Evolutionary conservation across 169 alveolate species (phyloP).

Genomic region (Cyclospora cayetanensis): DNA sequence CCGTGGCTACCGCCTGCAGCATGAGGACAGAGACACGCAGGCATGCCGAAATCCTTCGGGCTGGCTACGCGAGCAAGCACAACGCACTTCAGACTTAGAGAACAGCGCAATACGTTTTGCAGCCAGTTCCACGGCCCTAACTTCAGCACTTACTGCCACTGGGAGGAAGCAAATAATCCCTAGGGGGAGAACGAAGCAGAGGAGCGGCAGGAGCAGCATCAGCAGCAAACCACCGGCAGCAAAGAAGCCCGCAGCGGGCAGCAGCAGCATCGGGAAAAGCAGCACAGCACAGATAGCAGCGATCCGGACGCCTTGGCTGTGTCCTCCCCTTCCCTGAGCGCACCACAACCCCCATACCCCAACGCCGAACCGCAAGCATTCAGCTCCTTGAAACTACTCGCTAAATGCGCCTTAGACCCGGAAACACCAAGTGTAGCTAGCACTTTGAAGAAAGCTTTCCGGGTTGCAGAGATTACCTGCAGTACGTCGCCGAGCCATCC

Average conservation of each 20-base stretch:
- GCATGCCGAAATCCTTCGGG: too few relatives aligned
- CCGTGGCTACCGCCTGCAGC: too few relatives aligned
- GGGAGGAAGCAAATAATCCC: neutral
- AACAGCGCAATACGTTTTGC: too few relatives aligned
- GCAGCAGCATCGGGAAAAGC: slow-evolving; percentile 23
- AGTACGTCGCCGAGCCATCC: neutral
- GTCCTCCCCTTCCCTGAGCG: neutral
- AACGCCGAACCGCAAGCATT: neutral
- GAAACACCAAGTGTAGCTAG: neutral
- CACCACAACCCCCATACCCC: neutral
- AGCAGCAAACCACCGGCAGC: slow-evolving; percentile 20
- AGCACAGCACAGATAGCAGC: neutral
- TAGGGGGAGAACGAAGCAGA: neutral
- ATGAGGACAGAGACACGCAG: too few relatives aligned
- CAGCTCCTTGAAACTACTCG: neutral
- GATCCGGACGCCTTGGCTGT: neutral
- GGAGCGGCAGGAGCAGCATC: slow-evolving; percentile 7
- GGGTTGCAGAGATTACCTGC: neutral
- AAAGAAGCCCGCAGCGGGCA: slow-evolving; percentile 9
- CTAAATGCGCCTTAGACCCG: neutral
- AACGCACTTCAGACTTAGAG: too few relatives aligned
- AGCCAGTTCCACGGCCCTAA: too few relatives aligned
- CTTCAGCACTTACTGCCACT: neutral
- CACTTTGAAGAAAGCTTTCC: neutral
- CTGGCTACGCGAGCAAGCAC: too few relatives aligned